These are phyloP conservation scores for Aureobasidium melanogenum DNA, from an alignment of 2,329 filamentous ascomycete genomes.

Conservation along the genomic window DNA sequence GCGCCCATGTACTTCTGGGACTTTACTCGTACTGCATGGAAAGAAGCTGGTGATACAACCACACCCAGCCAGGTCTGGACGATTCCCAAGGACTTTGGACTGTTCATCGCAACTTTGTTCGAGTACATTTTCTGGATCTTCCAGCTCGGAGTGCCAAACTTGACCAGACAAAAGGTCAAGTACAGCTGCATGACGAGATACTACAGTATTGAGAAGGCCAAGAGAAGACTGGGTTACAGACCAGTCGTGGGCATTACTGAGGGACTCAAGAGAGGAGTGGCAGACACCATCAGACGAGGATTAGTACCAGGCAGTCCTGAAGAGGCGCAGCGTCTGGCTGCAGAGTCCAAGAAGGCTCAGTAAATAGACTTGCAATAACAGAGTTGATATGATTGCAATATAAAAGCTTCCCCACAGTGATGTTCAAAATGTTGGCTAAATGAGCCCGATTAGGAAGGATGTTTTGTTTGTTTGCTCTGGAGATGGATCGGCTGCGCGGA, in stretches of 20 bases:
- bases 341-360: constrained; percentile 16
- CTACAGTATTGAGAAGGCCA: constrained; percentile 69
- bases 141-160: constrained; percentile 35
- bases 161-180: constrained; percentile 42
- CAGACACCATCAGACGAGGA: constrained; percentile 30
- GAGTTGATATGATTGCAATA: neutral
- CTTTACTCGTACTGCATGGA: constrained; percentile 39
- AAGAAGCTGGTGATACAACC: constrained; percentile 32
- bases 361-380: neutral
- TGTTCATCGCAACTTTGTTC: constrained; percentile 34
- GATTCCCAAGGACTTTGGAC: constrained; percentile 32
- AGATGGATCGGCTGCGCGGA: neutral
- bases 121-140: constrained; percentile 38
- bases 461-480: neutral
- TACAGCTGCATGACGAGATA: constrained; percentile 70
- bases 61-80: constrained; percentile 34
- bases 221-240: constrained; percentile 57
- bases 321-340: constrained; percentile 18
- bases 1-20: constrained; percentile 44
- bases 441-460: neutral
- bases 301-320: constrained; percentile 26
- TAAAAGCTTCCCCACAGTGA: neutral
- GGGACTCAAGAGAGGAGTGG: constrained; percentile 43
- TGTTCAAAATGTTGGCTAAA: neutral
- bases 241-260: constrained; percentile 60